Conservation (phyloP, 2,329 filamentous ascomycete genomes). For the Aquanectria penicillioides region DNA sequence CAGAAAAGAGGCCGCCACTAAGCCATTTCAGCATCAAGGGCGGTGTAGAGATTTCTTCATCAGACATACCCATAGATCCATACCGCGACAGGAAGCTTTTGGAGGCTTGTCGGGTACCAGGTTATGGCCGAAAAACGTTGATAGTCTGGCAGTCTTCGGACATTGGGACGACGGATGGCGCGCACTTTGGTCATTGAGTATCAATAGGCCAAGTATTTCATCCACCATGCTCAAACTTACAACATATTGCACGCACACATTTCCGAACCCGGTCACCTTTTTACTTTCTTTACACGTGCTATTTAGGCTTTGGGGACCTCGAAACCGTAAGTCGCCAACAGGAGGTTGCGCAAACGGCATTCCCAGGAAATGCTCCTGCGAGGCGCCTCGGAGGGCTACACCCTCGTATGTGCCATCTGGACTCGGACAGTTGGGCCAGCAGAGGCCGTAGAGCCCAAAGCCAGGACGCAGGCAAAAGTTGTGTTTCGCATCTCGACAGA, state of each 20-base stretch:
- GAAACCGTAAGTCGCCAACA: neutral
- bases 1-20: constrained; percentile 1
- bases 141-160: constrained; percentile 2
- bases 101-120: neutral
- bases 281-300: neutral
- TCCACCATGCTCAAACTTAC: too few relatives aligned
- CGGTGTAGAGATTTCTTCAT: too few relatives aligned
- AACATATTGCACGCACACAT: constrained; percentile 8
- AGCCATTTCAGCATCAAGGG: neutral
- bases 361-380: constrained; percentile 1
- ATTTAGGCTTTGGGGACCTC: neutral
- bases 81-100: neutral
- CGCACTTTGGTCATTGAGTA: neutral
- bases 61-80: constrained; percentile 2
- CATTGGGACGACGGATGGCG: neutral
- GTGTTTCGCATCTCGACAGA: neutral
- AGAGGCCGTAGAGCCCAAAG: neutral
- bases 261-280: neutral
- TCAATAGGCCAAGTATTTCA: neutral
- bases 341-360: constrained; percentile 6
- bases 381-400: neutral
- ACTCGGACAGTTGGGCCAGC: neutral
- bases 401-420: constrained; percentile 6
- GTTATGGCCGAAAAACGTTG: neutral
- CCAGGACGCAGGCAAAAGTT: neutral